Evolutionary conservation across 1,284 basidiomycete species (phyloP).

Genomic region (Sporisorium exsertum): DNA sequence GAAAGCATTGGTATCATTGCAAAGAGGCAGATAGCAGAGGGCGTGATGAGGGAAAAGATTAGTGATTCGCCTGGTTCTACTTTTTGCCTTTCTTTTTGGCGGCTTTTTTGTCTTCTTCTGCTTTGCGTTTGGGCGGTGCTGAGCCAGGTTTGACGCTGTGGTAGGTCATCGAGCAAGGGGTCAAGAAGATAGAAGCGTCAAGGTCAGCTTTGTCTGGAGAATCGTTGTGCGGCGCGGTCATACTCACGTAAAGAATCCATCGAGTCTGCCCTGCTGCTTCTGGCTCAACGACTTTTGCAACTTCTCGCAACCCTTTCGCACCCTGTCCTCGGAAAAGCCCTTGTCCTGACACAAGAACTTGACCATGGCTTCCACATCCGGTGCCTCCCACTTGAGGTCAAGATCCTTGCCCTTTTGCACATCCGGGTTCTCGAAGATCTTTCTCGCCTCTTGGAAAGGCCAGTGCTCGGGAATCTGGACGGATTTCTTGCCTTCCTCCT

Average conservation of each 20-base stretch:
- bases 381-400: conserved; percentile 95
- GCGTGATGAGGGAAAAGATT: neutral
- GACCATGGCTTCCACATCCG: conserved; percentile 92
- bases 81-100: conserved; percentile 56
- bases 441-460: conserved; percentile 95
- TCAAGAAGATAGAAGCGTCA: too few relatives aligned
- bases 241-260: conserved; percentile 81
- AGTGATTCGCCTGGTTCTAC: neutral
- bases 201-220: too few relatives aligned
- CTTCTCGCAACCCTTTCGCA: conserved; percentile 94
- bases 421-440: conserved; percentile 88
- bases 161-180: too few relatives aligned
- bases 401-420: conserved; percentile 86
- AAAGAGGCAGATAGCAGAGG: neutral
- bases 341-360: conserved; percentile 94
- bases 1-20: conserved; percentile 30
- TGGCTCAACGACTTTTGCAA: conserved; percentile 85
- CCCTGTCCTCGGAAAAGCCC: conserved; percentile 98
- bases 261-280: conserved; percentile 95
- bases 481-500: conserved; percentile 63
- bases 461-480: conserved; percentile 86
- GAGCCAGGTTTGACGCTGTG: conserved; percentile 20
- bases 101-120: conserved; percentile 36
- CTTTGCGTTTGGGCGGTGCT: conserved; percentile 37
- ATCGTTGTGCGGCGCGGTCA: too few relatives aligned